phyloP scores from a whole-genome alignment of 495 filamentous ascomycete genomes.

The Amniculicola lignicola region DNA sequence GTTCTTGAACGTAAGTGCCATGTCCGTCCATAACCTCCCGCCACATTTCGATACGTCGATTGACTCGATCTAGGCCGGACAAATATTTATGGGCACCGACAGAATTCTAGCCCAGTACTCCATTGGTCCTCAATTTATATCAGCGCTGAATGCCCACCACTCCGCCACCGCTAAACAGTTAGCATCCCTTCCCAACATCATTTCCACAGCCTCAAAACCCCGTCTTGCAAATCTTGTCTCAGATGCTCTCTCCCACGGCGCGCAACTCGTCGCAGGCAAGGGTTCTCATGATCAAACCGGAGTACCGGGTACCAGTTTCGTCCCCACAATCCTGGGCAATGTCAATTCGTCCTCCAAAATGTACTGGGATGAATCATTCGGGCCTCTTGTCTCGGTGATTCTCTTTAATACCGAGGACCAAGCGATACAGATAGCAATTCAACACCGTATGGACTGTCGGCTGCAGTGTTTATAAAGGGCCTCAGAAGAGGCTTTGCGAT shows the following conservation, averaged over 20 bases:
- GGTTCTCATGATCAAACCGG: conserved; percentile 44
- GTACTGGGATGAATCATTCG: conserved; percentile 76
- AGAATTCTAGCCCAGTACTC: conserved; percentile 74
- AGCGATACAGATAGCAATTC: conserved; percentile 41
- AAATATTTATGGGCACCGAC: conserved; percentile 91
- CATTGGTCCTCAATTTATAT: conserved; percentile 61
- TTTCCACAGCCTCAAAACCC: conserved; percentile 56
- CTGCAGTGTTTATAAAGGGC: conserved; percentile 41
- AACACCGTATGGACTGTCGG: conserved; percentile 40
- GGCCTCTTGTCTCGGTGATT: conserved; percentile 57
- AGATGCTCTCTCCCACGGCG: conserved; percentile 67
- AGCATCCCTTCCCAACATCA: conserved; percentile 53
- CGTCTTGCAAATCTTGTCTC: conserved; percentile 56
- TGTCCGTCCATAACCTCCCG: background rate
- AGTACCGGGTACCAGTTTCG: conserved; percentile 54
- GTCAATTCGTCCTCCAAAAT: conserved; percentile 75
- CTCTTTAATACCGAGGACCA: conserved; percentile 20
- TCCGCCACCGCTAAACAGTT: conserved; percentile 23
- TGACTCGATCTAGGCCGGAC: conserved; percentile 50
- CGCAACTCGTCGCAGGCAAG: conserved; percentile 59
- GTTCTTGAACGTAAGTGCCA: conserved; percentile 47
- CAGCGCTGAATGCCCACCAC: conserved; percentile 48
- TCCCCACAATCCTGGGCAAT: conserved; percentile 64
- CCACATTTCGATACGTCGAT: background rate
- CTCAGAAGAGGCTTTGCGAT: conserved; percentile 39